Evolutionary conservation across 768 basidiomycete genomes (phyloP), one percentile per base, ranked within the genome.

Genomic region (Porphyrellus cyaneotinctus): DNA sequence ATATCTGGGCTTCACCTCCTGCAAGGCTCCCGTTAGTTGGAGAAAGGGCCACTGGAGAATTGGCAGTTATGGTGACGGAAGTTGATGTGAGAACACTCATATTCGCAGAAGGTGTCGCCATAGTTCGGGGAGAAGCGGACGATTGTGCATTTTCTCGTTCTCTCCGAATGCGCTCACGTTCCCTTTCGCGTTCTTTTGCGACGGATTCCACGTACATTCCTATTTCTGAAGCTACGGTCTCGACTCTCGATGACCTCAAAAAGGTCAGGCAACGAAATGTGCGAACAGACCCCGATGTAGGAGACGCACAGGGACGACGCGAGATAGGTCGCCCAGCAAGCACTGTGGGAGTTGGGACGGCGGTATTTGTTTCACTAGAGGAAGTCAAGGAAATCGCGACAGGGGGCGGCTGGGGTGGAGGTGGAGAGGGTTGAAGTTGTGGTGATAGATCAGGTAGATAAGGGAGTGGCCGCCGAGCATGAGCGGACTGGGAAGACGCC

Each of bases 121-220:
- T 43, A 30, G 57, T 50, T 14, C 57, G 58, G 3, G 69, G 63
- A 44, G 71, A 70, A 37, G 62, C 51, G 7, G 68, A 69, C 33
- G 61, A 46, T 18, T 67, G 62, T 23, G 67, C 74, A 33, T 70
- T 74, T 60, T 88, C 85, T 18, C 85, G 72, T 65, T 87, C 87
- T 43, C 78, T 73, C 58, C 82, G 82, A 43, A 89, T 75, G 24
- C 87, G 75, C 58, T 91, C 88, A 7, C 88, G 75, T 65, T 93
- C 90, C 51, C 76, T 75, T 54, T 92, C 91, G 17, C 91, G 75
- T 60, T 92, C 91, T 56, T 80, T 81, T 4, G 83, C 84, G 6
- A 91, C 78, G 10, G 79, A 78, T 51, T 92, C 91, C 7, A 92
- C 86, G 59, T 88, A 91, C 2, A 74, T 73, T 28, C 82, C 80